These are phyloP conservation scores for Rheum nobile DNA, from an alignment of 148 eudicot genomes.

Conservation along the genomic window DNA sequence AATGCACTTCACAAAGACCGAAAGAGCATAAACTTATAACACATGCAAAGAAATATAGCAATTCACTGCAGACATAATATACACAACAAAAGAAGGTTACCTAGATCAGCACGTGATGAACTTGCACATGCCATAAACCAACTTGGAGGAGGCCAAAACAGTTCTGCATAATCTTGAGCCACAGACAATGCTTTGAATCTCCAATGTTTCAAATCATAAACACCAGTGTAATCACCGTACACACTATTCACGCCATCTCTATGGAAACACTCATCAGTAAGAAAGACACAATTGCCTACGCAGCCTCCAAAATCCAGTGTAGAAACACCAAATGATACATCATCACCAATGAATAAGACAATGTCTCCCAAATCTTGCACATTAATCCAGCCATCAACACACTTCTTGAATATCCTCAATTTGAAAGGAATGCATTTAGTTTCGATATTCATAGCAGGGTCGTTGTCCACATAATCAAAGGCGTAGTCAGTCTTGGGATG, in stretches of 20 bases:
- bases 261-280: constrained; percentile 12
- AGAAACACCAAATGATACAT: constrained; percentile 12
- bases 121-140: constrained; percentile 8
- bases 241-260: constrained; percentile 8
- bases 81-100: neutral
- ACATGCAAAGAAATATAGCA: neutral
- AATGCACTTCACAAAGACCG: neutral
- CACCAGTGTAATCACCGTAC: constrained; percentile 14
- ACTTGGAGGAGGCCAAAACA: constrained; percentile 21
- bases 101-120: neutral
- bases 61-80: neutral
- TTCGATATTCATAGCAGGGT: neutral
- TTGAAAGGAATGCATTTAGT: neutral
- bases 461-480: neutral
- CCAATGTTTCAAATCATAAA: constrained; percentile 7
- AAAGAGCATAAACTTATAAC: neutral
- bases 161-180: constrained; percentile 7
- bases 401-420: constrained; percentile 1
- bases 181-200: constrained; percentile 3
- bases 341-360: constrained; percentile 17
- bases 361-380: neutral
- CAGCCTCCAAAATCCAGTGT: constrained; percentile 6
- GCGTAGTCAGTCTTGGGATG: neutral
- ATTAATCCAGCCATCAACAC: constrained; percentile 1
- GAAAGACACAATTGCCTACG: constrained; percentile 8